Evolutionary conservation across 2,329 filamentous ascomycete genomes (phyloP).

Genomic region (Neonectria magnoliae): DNA sequence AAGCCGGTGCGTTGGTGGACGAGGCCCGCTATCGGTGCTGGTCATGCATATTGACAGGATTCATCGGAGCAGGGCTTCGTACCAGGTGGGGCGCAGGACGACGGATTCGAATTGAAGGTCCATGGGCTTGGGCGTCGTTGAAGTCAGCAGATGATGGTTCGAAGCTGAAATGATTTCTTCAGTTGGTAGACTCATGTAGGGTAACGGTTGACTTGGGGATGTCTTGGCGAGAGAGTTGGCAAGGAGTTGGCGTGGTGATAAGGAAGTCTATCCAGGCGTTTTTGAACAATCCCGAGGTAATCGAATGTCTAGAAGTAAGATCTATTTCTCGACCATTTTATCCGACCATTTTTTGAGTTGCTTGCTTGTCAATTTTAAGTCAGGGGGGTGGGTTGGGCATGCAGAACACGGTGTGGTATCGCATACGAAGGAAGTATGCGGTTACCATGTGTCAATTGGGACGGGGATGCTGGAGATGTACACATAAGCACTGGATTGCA

Average conservation of each 20-base stretch:
- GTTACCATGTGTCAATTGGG: not conserved
- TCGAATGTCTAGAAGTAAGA: too few relatives aligned
- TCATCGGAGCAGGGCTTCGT: not conserved
- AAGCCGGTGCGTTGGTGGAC: not conserved
- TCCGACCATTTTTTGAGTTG: not conserved
- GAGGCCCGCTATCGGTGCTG: not conserved
- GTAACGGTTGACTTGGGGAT: not conserved
- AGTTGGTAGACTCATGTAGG: not conserved
- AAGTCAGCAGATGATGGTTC: not conserved
- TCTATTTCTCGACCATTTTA: not conserved
- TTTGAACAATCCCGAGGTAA: too few relatives aligned
- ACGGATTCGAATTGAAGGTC: not conserved
- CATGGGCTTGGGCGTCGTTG: not conserved
- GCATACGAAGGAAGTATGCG: not conserved
- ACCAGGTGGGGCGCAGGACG: not conserved
- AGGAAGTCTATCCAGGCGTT: not conserved
- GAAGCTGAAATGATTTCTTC: not conserved
- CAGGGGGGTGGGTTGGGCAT: not conserved
- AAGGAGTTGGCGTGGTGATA: not conserved
- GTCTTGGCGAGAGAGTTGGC: not conserved
- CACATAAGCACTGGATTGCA: too few relatives aligned
- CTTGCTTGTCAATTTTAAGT: too few relatives aligned
- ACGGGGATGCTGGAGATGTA: too few relatives aligned
- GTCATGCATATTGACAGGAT: not conserved
- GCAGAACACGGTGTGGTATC: not conserved